Evolutionary conservation across 2,329 filamentous ascomycete genomes (phyloP), one percentile per base, ranked within the genome.

Genomic region (Claviceps humidiphila): DNA sequence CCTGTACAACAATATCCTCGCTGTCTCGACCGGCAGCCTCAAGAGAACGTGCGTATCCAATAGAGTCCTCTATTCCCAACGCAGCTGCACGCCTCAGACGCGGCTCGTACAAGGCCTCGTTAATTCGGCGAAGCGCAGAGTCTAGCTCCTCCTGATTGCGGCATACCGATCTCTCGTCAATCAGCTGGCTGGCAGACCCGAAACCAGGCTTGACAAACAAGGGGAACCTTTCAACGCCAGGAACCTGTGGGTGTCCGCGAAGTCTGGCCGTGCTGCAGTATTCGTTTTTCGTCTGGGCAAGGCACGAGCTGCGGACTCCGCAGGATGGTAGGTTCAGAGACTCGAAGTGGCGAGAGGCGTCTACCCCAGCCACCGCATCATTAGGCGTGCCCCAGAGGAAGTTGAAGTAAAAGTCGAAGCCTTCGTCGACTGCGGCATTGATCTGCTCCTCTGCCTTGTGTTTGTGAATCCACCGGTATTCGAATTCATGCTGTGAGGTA

Each of bases 1-100:
- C 48, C 48, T 50, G 48, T 17, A 50, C 48, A 11, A 50, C 40
- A 1, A 50, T 44, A 22, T 50, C 48, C 14, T 50, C 40, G 17
- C 48, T 44, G 17, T 50, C 48, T 8, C 48, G 24, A 2, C 48
- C 48, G 14, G 37, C 26, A 7, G n/a, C 9, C 17, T 44, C 40
- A 7, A 9, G 43, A 5, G 48, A 50, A 30, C 30, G 39, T 6
- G 40, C 48, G 13, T 50, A 50, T 26, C 20, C 26, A 13, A 8
- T 2, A 26, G 48, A 11, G 8, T 44, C n/a, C 16, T 44, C 26
- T 6, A 38, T 44, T 8, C 48, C 48, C 26, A 50, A n/a, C 5
- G 40, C 48, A 14, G n/a, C 5, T 2, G 48, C 48, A 22, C 48
- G 48, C 40, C 48, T 50, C 4, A 50, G 16, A 4, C 48, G 39